These are phyloP conservation scores for Tarenaya hassleriana DNA, from an alignment of 345 rosid genomes.

Conservation along the genomic window DNA sequence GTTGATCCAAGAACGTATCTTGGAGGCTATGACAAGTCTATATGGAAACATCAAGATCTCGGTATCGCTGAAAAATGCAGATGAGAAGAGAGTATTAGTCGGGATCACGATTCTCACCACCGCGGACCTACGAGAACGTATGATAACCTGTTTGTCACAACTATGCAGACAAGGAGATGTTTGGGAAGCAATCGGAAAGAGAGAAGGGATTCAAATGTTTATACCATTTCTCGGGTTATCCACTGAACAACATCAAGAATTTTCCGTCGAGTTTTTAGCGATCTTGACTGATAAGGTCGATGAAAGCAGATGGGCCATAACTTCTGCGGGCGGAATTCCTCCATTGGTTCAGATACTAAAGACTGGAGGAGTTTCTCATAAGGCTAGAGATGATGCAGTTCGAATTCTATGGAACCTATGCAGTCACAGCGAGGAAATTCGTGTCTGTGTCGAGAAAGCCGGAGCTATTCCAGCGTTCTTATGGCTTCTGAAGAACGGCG, in stretches of 20 bases:
- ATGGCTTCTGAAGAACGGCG: constrained; percentile 64
- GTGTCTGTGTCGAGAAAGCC: constrained; percentile 80
- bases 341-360: constrained; percentile 72
- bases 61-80: constrained; percentile 46
- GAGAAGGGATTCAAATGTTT: constrained; percentile 80
- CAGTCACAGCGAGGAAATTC: constrained; percentile 78
- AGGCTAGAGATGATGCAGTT: constrained; percentile 72
- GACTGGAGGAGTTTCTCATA: constrained; percentile 56
- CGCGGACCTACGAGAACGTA: constrained; percentile 47
- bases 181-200: constrained; percentile 78
- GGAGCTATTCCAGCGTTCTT: constrained; percentile 70
- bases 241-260: constrained; percentile 75
- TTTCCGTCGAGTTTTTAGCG: constrained; percentile 60
- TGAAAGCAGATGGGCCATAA: constrained; percentile 94
- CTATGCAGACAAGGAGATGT: constrained; percentile 48
- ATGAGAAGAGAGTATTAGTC: constrained; percentile 64
- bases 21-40: constrained; percentile 87
- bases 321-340: constrained; percentile 96
- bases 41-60: constrained; percentile 55
- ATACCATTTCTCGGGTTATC: constrained; percentile 79
- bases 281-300: constrained; percentile 72
- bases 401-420: constrained; percentile 69
- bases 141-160: constrained; percentile 51
- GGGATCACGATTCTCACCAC: constrained; percentile 62
- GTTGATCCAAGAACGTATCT: constrained; percentile 67